Conservation (phyloP, 345 rosid genomes). For the Eucalyptus cladocalyx region DNA sequence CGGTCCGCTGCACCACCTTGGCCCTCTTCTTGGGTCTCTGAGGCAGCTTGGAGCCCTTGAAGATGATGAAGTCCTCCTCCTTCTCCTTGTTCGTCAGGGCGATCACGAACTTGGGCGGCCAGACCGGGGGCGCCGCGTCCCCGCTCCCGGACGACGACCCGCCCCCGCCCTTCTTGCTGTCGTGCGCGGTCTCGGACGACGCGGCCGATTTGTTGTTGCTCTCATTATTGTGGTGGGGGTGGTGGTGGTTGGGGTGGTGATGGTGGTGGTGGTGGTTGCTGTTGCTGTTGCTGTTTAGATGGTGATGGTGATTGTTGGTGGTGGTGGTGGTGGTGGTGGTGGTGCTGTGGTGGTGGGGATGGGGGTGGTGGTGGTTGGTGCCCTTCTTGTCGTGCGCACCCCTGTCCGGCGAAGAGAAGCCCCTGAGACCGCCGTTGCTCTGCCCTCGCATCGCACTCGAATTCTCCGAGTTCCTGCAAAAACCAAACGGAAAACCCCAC, state of each 20-base stretch:
- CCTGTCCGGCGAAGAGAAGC: slow-evolving; percentile 38
- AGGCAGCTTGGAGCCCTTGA: slow-evolving; percentile 68
- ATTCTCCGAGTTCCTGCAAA: slow-evolving; percentile 46
- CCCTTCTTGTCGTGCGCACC: slow-evolving; percentile 40
- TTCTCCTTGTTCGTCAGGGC: slow-evolving; percentile 72
- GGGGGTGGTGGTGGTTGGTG: neutral
- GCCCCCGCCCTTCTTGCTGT: slow-evolving; percentile 42
- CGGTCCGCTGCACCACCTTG: slow-evolving; percentile 57
- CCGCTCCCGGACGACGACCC: slow-evolving; percentile 54
- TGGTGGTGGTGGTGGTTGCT: neutral
- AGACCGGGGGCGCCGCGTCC: slow-evolving; percentile 22
- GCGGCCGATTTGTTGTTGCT: slow-evolving; percentile 25
- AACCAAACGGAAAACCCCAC: too few relatives aligned
- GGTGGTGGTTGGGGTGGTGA: neutral
- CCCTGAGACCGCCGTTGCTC: slow-evolving; percentile 36
- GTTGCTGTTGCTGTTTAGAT: neutral
- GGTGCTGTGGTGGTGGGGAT: neutral
- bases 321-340: neutral
- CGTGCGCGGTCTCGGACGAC: slow-evolving; percentile 49
- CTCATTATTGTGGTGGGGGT: slow-evolving; percentile 2
- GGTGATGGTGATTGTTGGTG: slow-evolving; percentile 4
- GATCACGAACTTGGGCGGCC: slow-evolving; percentile 76
- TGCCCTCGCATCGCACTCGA: slow-evolving; percentile 56
- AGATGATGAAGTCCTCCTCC: slow-evolving; percentile 62
- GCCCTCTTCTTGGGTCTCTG: slow-evolving; percentile 75